Conservation (phyloP, 169 alveolate genomes). For the Cryptosporidium andersoni region DNA sequence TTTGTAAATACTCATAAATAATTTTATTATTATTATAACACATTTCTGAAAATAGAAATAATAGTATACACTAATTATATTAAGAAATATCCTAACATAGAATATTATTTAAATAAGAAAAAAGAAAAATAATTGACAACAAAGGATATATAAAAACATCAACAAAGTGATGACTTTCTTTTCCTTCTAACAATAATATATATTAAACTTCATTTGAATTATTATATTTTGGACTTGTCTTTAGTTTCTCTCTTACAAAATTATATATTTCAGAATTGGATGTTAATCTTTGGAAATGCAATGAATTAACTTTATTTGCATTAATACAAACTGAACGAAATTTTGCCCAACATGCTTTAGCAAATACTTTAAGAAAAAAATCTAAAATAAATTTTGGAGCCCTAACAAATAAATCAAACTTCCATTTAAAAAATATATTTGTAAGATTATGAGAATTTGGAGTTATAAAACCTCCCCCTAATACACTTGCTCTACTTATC, state of each 20-base stretch:
- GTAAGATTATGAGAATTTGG: conserved; percentile 24
- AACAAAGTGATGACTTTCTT: too few relatives aligned
- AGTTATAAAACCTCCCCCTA: conserved; percentile 66
- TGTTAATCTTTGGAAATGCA: conserved; percentile 40
- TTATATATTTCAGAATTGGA: conserved; percentile 29
- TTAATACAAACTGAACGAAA: conserved; percentile 29
- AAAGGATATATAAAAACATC: too few relatives aligned
- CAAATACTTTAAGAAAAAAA: conserved; percentile 32
- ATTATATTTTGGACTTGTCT: not conserved
- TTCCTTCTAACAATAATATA: too few relatives aligned
- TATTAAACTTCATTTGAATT: too few relatives aligned
- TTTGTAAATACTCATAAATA: too few relatives aligned
- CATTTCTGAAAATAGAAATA: too few relatives aligned
- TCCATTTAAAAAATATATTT: conserved; percentile 39
- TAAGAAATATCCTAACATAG: too few relatives aligned
- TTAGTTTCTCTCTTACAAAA: conserved; percentile 18
- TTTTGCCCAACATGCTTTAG: conserved; percentile 67
- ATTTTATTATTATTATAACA: too few relatives aligned
- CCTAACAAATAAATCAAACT: conserved; percentile 39
- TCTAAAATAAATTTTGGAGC: conserved; percentile 36
- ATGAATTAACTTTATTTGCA: conserved; percentile 34
- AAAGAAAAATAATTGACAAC: too few relatives aligned
- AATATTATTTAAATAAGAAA: too few relatives aligned
- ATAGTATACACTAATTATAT: too few relatives aligned
- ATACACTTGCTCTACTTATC: conserved; percentile 37